Conservation (phyloP, 306 rosid species). For the Vicia sativa region DNA sequence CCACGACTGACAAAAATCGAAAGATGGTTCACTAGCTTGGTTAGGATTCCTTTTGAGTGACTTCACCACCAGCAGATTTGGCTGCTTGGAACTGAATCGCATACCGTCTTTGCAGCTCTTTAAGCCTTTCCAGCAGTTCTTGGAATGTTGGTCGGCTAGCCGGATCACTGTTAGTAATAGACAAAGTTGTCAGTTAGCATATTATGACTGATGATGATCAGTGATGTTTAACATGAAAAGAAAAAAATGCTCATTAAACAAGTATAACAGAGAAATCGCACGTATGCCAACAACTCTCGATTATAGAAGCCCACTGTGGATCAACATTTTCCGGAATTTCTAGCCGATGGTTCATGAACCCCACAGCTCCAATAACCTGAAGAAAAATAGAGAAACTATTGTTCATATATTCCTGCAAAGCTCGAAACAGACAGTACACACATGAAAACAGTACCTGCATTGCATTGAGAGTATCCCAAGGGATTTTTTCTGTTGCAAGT, state of each 20-base stretch:
- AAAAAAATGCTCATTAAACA: no score
- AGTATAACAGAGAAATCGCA: constrained; percentile 38
- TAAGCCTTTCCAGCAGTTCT: constrained; percentile 70
- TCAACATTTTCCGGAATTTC: constrained; percentile 90
- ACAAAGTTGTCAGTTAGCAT: constrained; percentile 39
- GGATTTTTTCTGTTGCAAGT: constrained; percentile 92
- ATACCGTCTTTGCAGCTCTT: constrained; percentile 69
- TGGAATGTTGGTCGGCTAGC: constrained; percentile 79
- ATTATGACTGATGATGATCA: not conserved
- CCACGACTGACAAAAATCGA: constrained; percentile 37
- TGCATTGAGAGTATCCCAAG: constrained; percentile 94
- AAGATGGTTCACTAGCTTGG: not conserved
- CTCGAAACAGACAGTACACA: not conserved
- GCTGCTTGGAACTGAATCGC: constrained; percentile 78
- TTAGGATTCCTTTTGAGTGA: constrained; percentile 61
- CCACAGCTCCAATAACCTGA: constrained; percentile 98
- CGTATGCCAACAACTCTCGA: constrained; percentile 98
- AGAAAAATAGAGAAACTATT: constrained; percentile 39
- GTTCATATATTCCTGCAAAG: constrained; percentile 43
- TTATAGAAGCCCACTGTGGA: constrained; percentile 81
- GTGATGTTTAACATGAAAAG: no score
- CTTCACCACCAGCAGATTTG: constrained; percentile 57
- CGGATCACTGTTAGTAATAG: constrained; percentile 63
- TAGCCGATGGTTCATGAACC: constrained; percentile 93
- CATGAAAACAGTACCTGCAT: constrained; percentile 80